Base-by-base conservation (phyloP, 257 asterid species). In the Solanum piurae region DNA sequence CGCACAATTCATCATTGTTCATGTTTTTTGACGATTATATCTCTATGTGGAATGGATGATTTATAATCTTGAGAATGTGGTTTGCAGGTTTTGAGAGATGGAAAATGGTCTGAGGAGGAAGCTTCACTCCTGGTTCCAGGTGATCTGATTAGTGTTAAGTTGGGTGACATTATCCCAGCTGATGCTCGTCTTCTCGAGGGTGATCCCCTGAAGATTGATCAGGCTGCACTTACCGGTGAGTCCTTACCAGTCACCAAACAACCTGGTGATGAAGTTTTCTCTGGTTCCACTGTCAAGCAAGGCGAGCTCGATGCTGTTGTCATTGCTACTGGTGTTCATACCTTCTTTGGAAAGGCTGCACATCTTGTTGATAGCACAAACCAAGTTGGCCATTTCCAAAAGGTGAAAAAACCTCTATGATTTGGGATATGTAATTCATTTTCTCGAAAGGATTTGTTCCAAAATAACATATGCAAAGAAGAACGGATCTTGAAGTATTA, bases 261-360 rank as follows among this genome's bases (percentile, higher is more conserved):
- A 33, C 92, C 96, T 1, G 95, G 95, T 16, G 92, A 92, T 37
- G 94, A 86, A 69, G 98, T 95, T 23, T 96, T 88, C 86, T 95
- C 98, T 0, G 98, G 98, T 1, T 96, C 99, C n/a, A 96, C 98
- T 4, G 95, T 98, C 90, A 96, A 94, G 82, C 99, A 96, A 69
- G 99, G 99, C 4, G 99, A 96, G 77, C 91, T 96, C 25, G 98
- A 95, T 55, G 98, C 98, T 4, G 88, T 96, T 31, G 95, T 96
- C 23, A 95, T 94, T 12, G 98, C 98, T 60, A 96, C 99, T 5
- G 99, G 99, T 7, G 92, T 96, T 86, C 92, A 93, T 89, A 94
- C 98, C 75, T 96, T 94, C 93, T 96, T 96, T 20, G 99, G 99
- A 2, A 95, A 94, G 89, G 98, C 98, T 40, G 98, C 99, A 38